phyloP scores from a whole-genome alignment of 179 eudicot species.

The Patellifolia procumbens region DNA sequence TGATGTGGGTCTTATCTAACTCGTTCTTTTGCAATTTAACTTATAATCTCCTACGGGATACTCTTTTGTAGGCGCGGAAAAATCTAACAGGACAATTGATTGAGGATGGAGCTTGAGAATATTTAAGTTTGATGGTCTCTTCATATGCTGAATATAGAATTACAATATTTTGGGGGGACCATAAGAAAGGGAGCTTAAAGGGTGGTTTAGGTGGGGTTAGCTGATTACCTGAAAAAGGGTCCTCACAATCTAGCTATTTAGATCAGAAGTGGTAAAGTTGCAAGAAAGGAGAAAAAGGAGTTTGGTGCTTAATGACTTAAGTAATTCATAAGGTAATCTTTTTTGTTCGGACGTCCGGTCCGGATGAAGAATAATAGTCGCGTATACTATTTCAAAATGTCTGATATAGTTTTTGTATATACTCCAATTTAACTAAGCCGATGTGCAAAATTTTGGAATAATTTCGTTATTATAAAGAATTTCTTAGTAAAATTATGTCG shows the following conservation, averaged over 20 bases:
- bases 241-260: conserved; percentile 1
- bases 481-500: neutral
- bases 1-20: too few relatives aligned
- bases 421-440: too few relatives aligned
- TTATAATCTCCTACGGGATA: too few relatives aligned
- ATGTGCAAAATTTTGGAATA: too few relatives aligned
- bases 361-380: too few relatives aligned
- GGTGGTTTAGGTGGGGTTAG: conserved; percentile 23
- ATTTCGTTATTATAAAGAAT: neutral
- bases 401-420: neutral
- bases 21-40: too few relatives aligned
- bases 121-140: conserved; percentile 20
- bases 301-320: conserved; percentile 11
- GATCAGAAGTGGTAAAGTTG: conserved; percentile 15
- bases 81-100: too few relatives aligned
- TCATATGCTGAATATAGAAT: conserved; percentile 22
- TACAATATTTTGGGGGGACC: conserved; percentile 23
- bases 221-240: conserved; percentile 19
- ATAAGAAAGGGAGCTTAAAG: conserved; percentile 17
- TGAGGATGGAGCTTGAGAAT: too few relatives aligned
- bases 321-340: neutral
- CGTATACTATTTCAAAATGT: too few relatives aligned
- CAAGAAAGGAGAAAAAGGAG: neutral
- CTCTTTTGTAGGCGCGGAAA: too few relatives aligned
- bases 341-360: too few relatives aligned